These are phyloP conservation scores for Hypoxylon sp. DNA, from an alignment of 2,329 filamentous ascomycete species.

Conservation along the genomic window DNA sequence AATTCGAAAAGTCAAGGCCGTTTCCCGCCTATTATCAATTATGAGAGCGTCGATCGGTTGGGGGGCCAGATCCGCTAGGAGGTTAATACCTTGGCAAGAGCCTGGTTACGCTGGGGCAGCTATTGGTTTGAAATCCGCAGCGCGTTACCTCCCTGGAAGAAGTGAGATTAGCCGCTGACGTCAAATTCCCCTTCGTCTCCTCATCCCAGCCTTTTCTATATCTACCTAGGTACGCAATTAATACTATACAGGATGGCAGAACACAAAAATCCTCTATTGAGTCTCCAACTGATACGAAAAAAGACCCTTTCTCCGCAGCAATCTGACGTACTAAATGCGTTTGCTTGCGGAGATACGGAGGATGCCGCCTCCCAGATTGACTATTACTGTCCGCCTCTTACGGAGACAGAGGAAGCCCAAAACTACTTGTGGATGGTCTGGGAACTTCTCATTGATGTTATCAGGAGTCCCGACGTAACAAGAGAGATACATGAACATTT, in stretches of 20 bases:
- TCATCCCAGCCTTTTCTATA: not conserved
- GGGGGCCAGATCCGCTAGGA: too few relatives aligned
- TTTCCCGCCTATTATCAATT: too few relatives aligned
- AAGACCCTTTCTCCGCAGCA: not conserved
- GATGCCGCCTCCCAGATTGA: not conserved
- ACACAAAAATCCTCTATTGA: not conserved
- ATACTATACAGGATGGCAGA: not conserved
- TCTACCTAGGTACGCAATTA: not conserved
- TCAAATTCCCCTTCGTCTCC: not conserved
- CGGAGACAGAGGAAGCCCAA: not conserved
- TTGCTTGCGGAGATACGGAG: not conserved
- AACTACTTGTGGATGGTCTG: not conserved
- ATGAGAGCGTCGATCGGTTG: too few relatives aligned
- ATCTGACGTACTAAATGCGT: not conserved
- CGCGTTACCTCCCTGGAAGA: not conserved
- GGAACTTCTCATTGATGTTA: not conserved
- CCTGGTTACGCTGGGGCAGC: too few relatives aligned
- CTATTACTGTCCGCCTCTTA: not conserved
- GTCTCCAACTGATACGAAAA: not conserved
- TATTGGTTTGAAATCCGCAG: too few relatives aligned
- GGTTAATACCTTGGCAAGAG: too few relatives aligned
- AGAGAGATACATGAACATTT: slow-evolving; percentile 1
- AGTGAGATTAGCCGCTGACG: not conserved
- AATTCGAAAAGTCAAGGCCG: too few relatives aligned
- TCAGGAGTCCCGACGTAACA: not conserved